Conservation (phyloP, 306 rosid species). For the Delonix regia region DNA sequence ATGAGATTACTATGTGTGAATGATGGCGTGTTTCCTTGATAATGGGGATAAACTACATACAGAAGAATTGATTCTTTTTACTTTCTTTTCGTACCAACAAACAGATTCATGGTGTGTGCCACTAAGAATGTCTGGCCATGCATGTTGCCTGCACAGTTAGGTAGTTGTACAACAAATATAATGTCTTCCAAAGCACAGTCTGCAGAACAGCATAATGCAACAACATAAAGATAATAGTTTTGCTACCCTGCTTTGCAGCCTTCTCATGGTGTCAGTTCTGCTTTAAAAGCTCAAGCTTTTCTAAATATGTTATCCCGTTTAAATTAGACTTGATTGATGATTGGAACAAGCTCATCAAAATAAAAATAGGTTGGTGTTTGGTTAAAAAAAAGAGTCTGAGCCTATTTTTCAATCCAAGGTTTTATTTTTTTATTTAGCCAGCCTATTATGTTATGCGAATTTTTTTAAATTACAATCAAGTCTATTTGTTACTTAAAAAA, state of each 20-base stretch:
- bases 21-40: background rate
- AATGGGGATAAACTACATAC: background rate
- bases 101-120: slow-evolving; percentile 37
- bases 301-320: background rate
- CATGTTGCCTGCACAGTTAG: slow-evolving; percentile 1
- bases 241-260: background rate
- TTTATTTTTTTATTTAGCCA: too few species aligned
- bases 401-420: too few species aligned
- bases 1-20: background rate
- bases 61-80: background rate
- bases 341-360: too few species aligned
- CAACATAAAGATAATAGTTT: background rate
- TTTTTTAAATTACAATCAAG: too few species aligned
- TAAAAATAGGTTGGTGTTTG: too few species aligned
- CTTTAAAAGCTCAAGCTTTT: background rate
- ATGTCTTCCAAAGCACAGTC: slow-evolving; percentile 26
- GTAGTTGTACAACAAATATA: slow-evolving; percentile 9
- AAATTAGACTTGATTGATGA: too few species aligned
- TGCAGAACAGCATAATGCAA: background rate
- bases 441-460: too few species aligned
- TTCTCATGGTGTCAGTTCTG: background rate
- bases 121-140: slow-evolving; percentile 22
- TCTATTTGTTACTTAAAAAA: too few species aligned
- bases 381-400: too few species aligned
- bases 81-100: slow-evolving; percentile 24